These are phyloP conservation scores for Cryptosporidium felis DNA, from an alignment of 169 alveolate species.

Conservation along the genomic window DNA sequence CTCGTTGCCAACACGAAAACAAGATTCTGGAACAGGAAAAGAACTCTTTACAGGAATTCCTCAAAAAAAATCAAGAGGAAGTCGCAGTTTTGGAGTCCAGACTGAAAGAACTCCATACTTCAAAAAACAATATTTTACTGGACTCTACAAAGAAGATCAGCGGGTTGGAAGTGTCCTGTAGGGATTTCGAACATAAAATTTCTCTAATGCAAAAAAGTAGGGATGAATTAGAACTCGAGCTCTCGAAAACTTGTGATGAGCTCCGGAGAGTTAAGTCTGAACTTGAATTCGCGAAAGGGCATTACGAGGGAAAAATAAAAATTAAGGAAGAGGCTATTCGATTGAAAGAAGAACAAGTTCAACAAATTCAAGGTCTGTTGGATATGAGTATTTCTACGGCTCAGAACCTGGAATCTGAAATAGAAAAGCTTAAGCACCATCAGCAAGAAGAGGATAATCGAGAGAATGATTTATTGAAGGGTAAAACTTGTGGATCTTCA, in stretches of 20 bases:
- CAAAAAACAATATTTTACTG: constrained; percentile 19
- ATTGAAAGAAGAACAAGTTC: constrained; percentile 52
- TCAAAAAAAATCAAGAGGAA: constrained; percentile 22
- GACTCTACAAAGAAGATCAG: constrained; percentile 45
- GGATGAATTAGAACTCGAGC: constrained; percentile 53
- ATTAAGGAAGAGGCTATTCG: constrained; percentile 53
- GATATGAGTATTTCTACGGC: constrained; percentile 65
- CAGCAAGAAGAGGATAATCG: background rate
- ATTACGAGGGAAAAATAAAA: constrained; percentile 58
- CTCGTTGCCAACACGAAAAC: constrained; percentile 41
- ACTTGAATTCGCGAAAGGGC: constrained; percentile 58
- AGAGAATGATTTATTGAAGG: background rate
- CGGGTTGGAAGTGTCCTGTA: constrained; percentile 38
- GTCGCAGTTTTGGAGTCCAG: background rate
- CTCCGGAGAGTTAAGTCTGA: constrained; percentile 61
- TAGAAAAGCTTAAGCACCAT: background rate
- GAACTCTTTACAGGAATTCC: constrained; percentile 11
- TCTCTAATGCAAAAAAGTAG: constrained; percentile 45
- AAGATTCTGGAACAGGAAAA: constrained; percentile 33
- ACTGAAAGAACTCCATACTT: constrained; percentile 44
- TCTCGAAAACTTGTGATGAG: constrained; percentile 44
- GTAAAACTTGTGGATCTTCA: background rate
- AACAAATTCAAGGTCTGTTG: constrained; percentile 29
- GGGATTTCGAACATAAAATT: constrained; percentile 55
- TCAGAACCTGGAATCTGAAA: constrained; percentile 29